Evolutionary conservation across 345 rosid genomes (phyloP).

Genomic region (Populus alba): DNA sequence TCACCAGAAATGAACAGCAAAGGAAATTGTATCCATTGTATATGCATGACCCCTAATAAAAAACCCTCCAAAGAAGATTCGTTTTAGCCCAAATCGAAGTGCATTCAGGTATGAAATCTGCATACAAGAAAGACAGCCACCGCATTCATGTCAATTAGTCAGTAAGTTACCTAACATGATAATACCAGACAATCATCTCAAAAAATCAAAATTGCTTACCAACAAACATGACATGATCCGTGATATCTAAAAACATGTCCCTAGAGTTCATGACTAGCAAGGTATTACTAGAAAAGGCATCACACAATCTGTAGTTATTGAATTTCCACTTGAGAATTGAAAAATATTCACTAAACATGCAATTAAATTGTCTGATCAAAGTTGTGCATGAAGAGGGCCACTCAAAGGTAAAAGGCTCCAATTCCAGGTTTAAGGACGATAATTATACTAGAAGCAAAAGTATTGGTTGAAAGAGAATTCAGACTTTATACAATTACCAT

Average conservation of each 20-base stretch:
- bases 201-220: conserved; percentile 1
- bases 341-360: neutral
- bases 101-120: conserved; percentile 94
- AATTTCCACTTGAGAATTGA: neutral
- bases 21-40: conserved; percentile 99
- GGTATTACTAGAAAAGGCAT: neutral
- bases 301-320: neutral
- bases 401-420: neutral
- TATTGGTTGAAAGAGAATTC: neutral
- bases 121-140: conserved; percentile 22
- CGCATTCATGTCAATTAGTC: neutral
- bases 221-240: neutral
- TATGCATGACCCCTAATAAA: conserved; percentile 98
- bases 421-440: neutral
- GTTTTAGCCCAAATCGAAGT: conserved; percentile 87
- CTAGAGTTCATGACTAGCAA: neutral
- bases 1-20: conserved; percentile 97
- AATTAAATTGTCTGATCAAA: neutral
- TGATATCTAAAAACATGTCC: neutral
- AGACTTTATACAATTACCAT: neutral
- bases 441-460: neutral
- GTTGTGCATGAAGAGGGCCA: neutral
- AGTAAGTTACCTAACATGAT: neutral
- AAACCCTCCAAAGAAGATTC: conserved; percentile 96
- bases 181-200: neutral